Percentiles rank a stretch among this genome's conserved stretches.
phyloP scores from a whole-genome alignment of 2,329 filamentous ascomycete genomes.

The Lasiodiplodia theobromae region DNA sequence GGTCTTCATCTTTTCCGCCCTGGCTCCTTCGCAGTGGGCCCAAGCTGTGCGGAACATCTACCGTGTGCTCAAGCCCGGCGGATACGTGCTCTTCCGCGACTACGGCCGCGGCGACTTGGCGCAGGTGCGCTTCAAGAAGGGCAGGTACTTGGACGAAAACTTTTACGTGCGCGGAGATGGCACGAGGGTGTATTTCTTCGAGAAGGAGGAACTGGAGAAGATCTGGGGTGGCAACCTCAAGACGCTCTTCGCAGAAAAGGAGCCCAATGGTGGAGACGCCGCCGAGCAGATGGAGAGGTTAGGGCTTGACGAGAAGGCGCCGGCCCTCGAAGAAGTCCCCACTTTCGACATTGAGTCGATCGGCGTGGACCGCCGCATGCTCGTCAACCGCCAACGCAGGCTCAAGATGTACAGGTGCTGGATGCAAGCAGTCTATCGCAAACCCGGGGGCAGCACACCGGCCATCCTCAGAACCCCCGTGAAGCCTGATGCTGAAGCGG shows the following conservation, averaged over 20 bases:
- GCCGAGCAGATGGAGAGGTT: conserved; percentile 35
- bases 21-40: conserved; percentile 84
- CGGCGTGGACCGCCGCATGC: conserved; percentile 83
- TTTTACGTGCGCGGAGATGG: conserved; percentile 97
- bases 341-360: conserved; percentile 75
- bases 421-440: conserved; percentile 84
- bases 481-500: background rate
- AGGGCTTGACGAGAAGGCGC: conserved; percentile 12
- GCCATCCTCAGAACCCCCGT: background rate
- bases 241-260: background rate
- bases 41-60: conserved; percentile 82
- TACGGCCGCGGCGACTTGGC: conserved; percentile 95
- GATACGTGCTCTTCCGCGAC: conserved; percentile 93
- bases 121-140: conserved; percentile 96
- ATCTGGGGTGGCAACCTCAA: conserved; percentile 71
- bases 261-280: conserved; percentile 33
- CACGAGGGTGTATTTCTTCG: conserved; percentile 97
- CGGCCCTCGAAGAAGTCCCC: conserved; percentile 38
- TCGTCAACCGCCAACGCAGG: conserved; percentile 89
- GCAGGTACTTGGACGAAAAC: conserved; percentile 91
- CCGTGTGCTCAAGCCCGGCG: conserved; percentile 85
- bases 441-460: conserved; percentile 49
- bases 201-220: conserved; percentile 76
- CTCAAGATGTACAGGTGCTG: conserved; percentile 99
- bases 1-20: conserved; percentile 96